Conservation (phyloP, 106 monocot species). For the Dendrobium chrysotoxum region DNA sequence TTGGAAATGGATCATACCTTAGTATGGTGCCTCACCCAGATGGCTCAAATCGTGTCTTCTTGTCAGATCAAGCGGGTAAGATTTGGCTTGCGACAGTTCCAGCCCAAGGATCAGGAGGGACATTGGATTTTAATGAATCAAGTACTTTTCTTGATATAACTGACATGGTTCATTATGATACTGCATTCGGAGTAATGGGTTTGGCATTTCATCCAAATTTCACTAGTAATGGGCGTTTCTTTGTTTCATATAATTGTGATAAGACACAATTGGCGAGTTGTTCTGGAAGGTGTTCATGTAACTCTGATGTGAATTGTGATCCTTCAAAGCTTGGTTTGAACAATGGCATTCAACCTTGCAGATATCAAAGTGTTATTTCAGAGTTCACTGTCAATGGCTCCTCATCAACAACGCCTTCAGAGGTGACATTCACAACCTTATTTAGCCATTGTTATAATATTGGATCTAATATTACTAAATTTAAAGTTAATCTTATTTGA, state of each 20-base stretch:
- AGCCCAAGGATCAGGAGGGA: conserved; percentile 53
- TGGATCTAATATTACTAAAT: background rate
- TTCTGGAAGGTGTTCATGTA: conserved; percentile 82
- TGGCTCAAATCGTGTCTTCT: conserved; percentile 87
- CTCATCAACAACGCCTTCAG: conserved; percentile 51
- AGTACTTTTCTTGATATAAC: conserved; percentile 77
- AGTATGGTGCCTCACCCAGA: conserved; percentile 84
- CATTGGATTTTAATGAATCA: conserved; percentile 46
- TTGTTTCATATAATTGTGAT: conserved; percentile 74
- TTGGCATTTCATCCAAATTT: conserved; percentile 89
- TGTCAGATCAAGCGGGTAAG: conserved; percentile 69
- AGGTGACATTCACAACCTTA: conserved; percentile 21
- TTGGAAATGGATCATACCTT: conserved; percentile 65
- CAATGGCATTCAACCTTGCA: conserved; percentile 62
- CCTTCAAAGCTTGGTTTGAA: conserved; percentile 54
- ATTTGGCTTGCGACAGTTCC: conserved; percentile 83
- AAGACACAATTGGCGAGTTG: conserved; percentile 47
- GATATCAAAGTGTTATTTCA: conserved; percentile 69
- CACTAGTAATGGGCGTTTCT: conserved; percentile 58
- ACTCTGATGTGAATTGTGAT: conserved; percentile 75
- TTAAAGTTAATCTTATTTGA: background rate
- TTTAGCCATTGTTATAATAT: background rate
- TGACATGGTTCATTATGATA: conserved; percentile 57
- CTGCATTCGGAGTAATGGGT: conserved; percentile 66
- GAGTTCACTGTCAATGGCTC: conserved; percentile 64